These are phyloP conservation scores for Termitomyces eurrhizus DNA, from an alignment of 768 basidiomycete genomes.

Conservation along the genomic window DNA sequence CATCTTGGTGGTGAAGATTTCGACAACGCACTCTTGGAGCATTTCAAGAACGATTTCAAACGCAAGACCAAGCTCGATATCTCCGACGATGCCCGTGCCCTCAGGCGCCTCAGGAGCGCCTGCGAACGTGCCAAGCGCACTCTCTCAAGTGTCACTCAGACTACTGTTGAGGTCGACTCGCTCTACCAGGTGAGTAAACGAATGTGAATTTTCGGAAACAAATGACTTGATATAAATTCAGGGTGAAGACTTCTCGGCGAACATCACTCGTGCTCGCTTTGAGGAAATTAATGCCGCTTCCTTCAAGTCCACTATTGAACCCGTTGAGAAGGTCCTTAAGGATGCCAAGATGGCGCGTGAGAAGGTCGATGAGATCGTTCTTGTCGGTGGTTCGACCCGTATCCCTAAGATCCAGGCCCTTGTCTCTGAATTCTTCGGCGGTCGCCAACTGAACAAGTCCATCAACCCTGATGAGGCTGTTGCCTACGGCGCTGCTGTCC, in stretches of 20 bases:
- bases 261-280: slow-evolving; percentile 99
- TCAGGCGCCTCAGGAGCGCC: slow-evolving; percentile 92
- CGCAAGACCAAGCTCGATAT: slow-evolving; percentile 96
- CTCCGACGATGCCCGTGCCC: slow-evolving; percentile 93
- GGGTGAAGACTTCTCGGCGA: slow-evolving; percentile 98
- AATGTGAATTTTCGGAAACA: background rate
- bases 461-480: slow-evolving; percentile 99
- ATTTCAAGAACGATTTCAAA: slow-evolving; percentile 99
- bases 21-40: slow-evolving; percentile 95
- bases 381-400: slow-evolving; percentile 99
- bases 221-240: slow-evolving; percentile 23
- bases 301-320: slow-evolving; percentile 98
- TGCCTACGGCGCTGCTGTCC: slow-evolving; percentile 99
- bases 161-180: slow-evolving; percentile 99
- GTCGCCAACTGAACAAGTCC: slow-evolving; percentile 98
- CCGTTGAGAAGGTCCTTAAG: slow-evolving; percentile 98
- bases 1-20: slow-evolving; percentile 99
- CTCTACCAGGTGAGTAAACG: slow-evolving; percentile 72
- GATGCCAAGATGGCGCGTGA: slow-evolving; percentile 97
- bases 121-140: slow-evolving; percentile 99
- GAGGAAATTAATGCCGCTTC: slow-evolving; percentile 96
- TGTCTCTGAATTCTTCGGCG: slow-evolving; percentile 98
- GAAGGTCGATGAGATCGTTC: slow-evolving; percentile 98
- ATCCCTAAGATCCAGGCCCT: slow-evolving; percentile 99
- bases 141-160: slow-evolving; percentile 96